phyloP scores from a whole-genome alignment of 768 basidiomycete species.

The Leccinum barrowsii region DNA sequence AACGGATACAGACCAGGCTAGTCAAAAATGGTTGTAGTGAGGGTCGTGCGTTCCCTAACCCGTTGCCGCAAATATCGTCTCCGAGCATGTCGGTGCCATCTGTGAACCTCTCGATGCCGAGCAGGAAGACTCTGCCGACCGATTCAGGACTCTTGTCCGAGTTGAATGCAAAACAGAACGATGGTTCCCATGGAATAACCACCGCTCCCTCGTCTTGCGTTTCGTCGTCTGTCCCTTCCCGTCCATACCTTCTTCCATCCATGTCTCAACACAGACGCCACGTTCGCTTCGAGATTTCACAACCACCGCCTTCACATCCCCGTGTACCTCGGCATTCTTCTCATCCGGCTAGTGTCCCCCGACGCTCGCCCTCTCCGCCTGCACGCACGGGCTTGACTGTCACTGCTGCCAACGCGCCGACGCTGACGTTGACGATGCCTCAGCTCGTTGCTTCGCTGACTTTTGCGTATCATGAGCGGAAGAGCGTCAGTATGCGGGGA shows the following conservation, averaged over 20 bases:
- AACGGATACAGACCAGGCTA: slow-evolving; percentile 32
- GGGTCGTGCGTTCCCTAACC: slow-evolving; percentile 16
- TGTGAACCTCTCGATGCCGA: slow-evolving; percentile 15
- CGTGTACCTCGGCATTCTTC: background rate
- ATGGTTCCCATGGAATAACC: background rate
- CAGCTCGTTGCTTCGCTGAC: slow-evolving; percentile 32
- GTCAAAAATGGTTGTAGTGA: slow-evolving; percentile 32
- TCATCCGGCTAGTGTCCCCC: slow-evolving; percentile 9
- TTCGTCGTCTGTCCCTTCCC: slow-evolving; percentile 5
- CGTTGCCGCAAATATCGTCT: slow-evolving; percentile 19
- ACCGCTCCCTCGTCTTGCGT: background rate
- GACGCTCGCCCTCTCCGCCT: slow-evolving; percentile 26
- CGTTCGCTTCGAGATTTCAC: slow-evolving; percentile 23
- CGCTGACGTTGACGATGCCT: slow-evolving; percentile 26
- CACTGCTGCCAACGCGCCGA: slow-evolving; percentile 4
- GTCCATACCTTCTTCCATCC: background rate
- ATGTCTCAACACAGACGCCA: slow-evolving; percentile 13
- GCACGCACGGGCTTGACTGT: slow-evolving; percentile 10
- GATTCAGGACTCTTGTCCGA: slow-evolving; percentile 2
- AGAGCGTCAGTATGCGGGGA: slow-evolving; percentile 18
- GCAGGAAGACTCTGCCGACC: background rate
- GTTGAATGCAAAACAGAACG: background rate
- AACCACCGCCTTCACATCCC: background rate
- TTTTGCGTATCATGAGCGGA: slow-evolving; percentile 25
- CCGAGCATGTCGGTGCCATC: slow-evolving; percentile 24